These are phyloP conservation scores for Leishmania turanica DNA, from an alignment of 208 protist genomes.

Conservation along the genomic window DNA sequence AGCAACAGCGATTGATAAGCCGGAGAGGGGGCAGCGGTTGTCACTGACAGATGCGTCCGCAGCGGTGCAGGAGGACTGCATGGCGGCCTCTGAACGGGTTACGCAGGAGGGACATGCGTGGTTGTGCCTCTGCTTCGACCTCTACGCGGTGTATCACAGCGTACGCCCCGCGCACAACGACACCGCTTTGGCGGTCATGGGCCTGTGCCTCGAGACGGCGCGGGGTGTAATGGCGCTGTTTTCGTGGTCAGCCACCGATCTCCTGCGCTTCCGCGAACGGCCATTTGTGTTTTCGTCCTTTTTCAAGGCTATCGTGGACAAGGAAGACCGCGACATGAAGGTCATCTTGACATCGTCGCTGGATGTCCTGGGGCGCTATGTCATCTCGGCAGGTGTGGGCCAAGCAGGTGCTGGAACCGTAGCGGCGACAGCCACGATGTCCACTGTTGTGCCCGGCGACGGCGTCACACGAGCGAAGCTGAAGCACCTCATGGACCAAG, in stretches of 20 bases:
- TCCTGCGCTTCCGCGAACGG: slow-evolving; percentile 33
- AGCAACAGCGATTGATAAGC: neutral
- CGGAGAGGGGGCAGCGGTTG: neutral
- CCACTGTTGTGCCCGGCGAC: neutral
- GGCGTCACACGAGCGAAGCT: slow-evolving; percentile 12
- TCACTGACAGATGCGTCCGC: neutral
- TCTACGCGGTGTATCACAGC: slow-evolving; percentile 21
- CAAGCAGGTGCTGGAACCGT: neutral
- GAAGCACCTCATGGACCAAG: slow-evolving; percentile 22
- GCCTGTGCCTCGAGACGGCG: slow-evolving; percentile 25
- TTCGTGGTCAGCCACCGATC: slow-evolving; percentile 34
- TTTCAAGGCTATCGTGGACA: slow-evolving; percentile 28
- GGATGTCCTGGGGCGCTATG: slow-evolving; percentile 32
- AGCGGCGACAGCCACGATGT: neutral
- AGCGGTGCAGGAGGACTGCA: slow-evolving; percentile 13
- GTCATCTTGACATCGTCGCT: slow-evolving; percentile 26
- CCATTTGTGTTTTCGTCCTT: slow-evolving; percentile 39
- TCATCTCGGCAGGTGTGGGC: slow-evolving; percentile 10
- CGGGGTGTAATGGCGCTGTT: slow-evolving; percentile 27
- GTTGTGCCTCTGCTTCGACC: slow-evolving; percentile 27
- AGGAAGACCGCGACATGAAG: slow-evolving; percentile 36
- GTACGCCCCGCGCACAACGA: slow-evolving; percentile 3
- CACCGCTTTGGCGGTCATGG: slow-evolving; percentile 22
- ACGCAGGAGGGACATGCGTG: slow-evolving; percentile 19
- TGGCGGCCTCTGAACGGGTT: slow-evolving; percentile 11